Percentiles rank a stretch among this genome's conserved stretches.
Conservation (phyloP, 1,284 basidiomycete genomes). For the Heterobasidion occidentale region DNA sequence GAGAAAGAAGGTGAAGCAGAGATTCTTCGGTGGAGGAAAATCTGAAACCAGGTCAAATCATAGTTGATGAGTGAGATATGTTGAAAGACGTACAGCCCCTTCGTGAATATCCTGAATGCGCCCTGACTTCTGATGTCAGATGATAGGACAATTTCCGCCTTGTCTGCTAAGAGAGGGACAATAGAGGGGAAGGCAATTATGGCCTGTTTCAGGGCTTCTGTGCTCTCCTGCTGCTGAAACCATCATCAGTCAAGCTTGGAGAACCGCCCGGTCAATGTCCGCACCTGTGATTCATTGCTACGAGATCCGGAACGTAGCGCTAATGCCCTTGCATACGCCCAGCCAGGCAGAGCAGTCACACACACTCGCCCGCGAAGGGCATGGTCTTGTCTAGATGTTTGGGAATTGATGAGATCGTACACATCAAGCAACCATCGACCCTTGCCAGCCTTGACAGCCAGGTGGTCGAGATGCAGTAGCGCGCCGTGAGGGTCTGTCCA, state of each 20-base stretch:
- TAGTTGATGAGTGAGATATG: slow-evolving; percentile 11
- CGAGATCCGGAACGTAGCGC: slow-evolving; percentile 46
- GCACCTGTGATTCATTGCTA: slow-evolving; percentile 6
- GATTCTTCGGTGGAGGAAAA: slow-evolving; percentile 28
- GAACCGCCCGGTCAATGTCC: background rate
- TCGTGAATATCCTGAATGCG: slow-evolving; percentile 64
- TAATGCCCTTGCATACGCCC: slow-evolving; percentile 73
- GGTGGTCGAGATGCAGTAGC: slow-evolving; percentile 76
- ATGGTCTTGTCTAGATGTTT: slow-evolving; percentile 15
- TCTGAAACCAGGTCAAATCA: slow-evolving; percentile 2
- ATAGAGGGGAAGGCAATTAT: slow-evolving; percentile 75
- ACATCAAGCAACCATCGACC: slow-evolving; percentile 71
- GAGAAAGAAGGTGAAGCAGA: slow-evolving; percentile 64
- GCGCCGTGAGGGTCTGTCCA: slow-evolving; percentile 81
- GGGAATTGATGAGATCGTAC: slow-evolving; percentile 38
- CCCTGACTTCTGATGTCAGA: slow-evolving; percentile 46
- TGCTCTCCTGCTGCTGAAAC: slow-evolving; percentile 37
- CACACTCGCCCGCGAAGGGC: slow-evolving; percentile 29
- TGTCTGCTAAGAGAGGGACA: slow-evolving; percentile 75
- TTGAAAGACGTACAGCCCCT: slow-evolving; percentile 41
- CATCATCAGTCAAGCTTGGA: slow-evolving; percentile 20
- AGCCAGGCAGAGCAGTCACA: slow-evolving; percentile 68
- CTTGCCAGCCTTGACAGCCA: slow-evolving; percentile 78
- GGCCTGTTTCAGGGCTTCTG: slow-evolving; percentile 62
- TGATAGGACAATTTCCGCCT: slow-evolving; percentile 66